Evolutionary conservation across 2,329 filamentous ascomycete species (phyloP).

Genomic region (Fusarium piperis): DNA sequence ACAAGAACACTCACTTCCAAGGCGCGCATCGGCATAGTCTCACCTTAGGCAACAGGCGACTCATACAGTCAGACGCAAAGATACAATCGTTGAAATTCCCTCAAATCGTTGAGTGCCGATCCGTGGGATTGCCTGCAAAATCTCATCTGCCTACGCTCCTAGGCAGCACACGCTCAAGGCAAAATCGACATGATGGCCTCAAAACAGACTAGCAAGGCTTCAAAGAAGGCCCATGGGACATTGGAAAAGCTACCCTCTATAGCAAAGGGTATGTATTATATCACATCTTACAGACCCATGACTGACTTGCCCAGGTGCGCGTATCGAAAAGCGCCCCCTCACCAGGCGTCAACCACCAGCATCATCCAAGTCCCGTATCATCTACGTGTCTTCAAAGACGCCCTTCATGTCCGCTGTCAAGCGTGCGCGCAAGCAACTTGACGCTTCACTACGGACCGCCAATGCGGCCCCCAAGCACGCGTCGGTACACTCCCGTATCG

Average conservation of each 20-base stretch:
- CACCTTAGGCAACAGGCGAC: neutral
- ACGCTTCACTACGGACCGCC: conserved; percentile 56
- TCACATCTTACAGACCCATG: neutral
- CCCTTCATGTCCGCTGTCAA: conserved; percentile 75
- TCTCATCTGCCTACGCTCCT: conserved; percentile 19
- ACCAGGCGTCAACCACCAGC: conserved; percentile 52
- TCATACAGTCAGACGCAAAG: neutral
- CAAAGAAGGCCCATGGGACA: conserved; percentile 33
- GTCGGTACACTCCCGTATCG: conserved; percentile 58
- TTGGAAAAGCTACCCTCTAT: conserved; percentile 49
- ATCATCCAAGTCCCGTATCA: conserved; percentile 56
- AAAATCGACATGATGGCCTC: conserved; percentile 34
- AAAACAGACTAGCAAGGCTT: conserved; percentile 14
- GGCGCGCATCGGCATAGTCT: neutral
- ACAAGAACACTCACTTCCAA: neutral
- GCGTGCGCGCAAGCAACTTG: conserved; percentile 71
- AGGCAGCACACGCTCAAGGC: conserved; percentile 21
- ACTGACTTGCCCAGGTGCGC: conserved; percentile 51
- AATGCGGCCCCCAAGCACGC: conserved; percentile 59
- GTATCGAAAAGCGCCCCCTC: conserved; percentile 60
- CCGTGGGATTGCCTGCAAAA: neutral
- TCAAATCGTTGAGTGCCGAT: neutral
- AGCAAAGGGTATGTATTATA: conserved; percentile 43
- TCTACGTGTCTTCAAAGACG: conserved; percentile 73
- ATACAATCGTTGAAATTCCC: neutral